phyloP scores from a whole-genome alignment of 2,329 filamentous ascomycete species.

The Knufia petricola region DNA sequence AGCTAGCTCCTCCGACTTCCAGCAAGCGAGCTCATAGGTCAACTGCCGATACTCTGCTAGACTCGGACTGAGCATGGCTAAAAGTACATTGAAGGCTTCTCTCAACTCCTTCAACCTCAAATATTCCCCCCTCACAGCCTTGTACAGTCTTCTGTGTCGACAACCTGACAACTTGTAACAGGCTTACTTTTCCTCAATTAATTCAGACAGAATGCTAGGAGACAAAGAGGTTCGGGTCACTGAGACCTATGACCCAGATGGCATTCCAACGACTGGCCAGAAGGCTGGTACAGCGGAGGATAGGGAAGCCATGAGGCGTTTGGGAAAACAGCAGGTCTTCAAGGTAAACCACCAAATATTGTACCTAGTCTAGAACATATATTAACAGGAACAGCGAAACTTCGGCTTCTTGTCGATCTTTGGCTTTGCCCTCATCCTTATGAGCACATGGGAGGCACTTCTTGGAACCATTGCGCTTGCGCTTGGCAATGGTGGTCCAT shows the following conservation, averaged over 20 bases:
- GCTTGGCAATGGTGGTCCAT: conserved; percentile 15
- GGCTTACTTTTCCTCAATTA: neutral
- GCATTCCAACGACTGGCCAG: conserved; percentile 12
- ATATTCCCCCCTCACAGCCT: neutral
- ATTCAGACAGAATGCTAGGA: conserved; percentile 2
- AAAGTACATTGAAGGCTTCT: too few relatives aligned
- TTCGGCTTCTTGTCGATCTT: conserved; percentile 33
- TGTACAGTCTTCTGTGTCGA: too few relatives aligned
- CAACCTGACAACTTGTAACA: too few relatives aligned
- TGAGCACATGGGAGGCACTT: conserved; percentile 34
- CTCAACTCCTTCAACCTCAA: neutral
- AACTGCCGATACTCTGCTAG: neutral
- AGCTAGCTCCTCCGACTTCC: too few relatives aligned
- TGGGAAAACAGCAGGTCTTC: conserved; percentile 8
- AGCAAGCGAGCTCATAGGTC: neutral
- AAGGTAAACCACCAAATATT: neutral
- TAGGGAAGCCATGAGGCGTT: conserved; percentile 12
- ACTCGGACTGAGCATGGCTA: too few relatives aligned
- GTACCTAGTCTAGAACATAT: neutral
- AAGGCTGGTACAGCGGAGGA: conserved; percentile 15
- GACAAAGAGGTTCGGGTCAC: conserved; percentile 13
- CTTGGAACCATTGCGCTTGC: conserved; percentile 19
- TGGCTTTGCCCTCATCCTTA: conserved; percentile 33
- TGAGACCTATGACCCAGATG: conserved; percentile 9
- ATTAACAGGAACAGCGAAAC: conserved; percentile 26